Conservation (phyloP, 1,284 basidiomycete genomes). For the Microbotryomycetes sp. region DNA sequence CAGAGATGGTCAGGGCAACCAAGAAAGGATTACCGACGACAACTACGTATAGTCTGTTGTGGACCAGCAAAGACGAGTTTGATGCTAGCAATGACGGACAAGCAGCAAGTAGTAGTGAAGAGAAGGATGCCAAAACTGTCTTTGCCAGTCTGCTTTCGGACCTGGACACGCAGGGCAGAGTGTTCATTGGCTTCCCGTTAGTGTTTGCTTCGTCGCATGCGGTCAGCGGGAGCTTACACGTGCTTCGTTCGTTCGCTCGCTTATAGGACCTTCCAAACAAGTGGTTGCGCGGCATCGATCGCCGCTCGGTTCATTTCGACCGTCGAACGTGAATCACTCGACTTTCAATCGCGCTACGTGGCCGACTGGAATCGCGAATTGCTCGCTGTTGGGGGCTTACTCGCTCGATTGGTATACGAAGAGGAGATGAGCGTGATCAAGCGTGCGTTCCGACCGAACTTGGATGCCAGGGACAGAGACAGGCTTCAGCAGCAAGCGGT, state of each 20-base stretch:
- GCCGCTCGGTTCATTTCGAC: constrained; percentile 92
- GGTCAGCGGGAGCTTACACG: no score
- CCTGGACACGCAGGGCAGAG: constrained; percentile 37
- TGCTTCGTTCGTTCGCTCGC: no score
- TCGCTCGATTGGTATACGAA: constrained; percentile 80
- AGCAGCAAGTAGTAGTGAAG: constrained; percentile 50
- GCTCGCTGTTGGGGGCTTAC: constrained; percentile 66
- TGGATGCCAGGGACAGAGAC: constrained; percentile 44
- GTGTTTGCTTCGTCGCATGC: neutral
- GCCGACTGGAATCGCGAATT: constrained; percentile 75
- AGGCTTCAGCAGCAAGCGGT: constrained; percentile 61
- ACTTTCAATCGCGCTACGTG: constrained; percentile 43
- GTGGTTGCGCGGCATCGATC: constrained; percentile 85
- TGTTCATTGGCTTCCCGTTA: constrained; percentile 42
- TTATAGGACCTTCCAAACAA: constrained; percentile 72
- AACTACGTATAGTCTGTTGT: constrained; percentile 78
- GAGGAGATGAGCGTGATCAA: constrained; percentile 58
- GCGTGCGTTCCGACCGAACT: constrained; percentile 43
- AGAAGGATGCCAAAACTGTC: constrained; percentile 44
- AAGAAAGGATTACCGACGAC: constrained; percentile 85
- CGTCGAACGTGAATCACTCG: constrained; percentile 76
- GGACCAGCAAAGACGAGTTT: constrained; percentile 82
- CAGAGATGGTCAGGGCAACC: constrained; percentile 82
- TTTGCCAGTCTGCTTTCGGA: constrained; percentile 43
- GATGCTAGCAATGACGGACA: constrained; percentile 47